These are phyloP conservation scores for Rhodotorula kratochvilovae DNA, from an alignment of 768 basidiomycete species.

Conservation along the genomic window DNA sequence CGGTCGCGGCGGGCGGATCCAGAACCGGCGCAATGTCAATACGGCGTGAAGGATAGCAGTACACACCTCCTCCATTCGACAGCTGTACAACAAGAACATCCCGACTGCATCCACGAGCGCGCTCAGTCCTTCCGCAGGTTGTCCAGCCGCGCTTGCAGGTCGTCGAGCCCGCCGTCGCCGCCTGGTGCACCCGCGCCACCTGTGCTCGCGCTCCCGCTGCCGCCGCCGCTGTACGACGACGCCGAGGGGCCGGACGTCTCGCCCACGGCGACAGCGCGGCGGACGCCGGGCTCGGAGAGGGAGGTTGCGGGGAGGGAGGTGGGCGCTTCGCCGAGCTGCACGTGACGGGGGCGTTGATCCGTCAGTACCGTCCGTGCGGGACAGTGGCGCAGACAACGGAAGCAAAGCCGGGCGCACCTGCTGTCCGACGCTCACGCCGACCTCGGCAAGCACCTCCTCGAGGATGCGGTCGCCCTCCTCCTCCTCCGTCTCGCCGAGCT, in stretches of 20 bases:
- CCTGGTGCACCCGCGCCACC: conserved; percentile 38
- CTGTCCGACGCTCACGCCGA: conserved; percentile 85
- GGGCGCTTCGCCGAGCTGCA: conserved; percentile 43
- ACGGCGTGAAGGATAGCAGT: background rate
- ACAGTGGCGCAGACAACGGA: too few species aligned
- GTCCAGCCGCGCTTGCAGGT: conserved; percentile 86
- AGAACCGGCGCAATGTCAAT: too few species aligned
- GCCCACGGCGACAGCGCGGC: conserved; percentile 80
- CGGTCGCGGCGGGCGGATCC: too few species aligned
- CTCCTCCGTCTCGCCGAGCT: conserved; percentile 84
- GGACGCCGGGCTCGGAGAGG: conserved; percentile 54
- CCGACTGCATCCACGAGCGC: background rate
- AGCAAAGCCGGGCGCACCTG: conserved; percentile 50
- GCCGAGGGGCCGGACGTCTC: conserved; percentile 51
- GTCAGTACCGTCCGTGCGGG: too few species aligned
- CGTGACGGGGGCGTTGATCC: too few species aligned
- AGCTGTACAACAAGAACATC: background rate
- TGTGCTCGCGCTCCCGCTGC: conserved; percentile 46
- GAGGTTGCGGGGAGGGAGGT: conserved; percentile 33
- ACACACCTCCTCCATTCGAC: background rate
- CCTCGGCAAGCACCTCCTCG: conserved; percentile 93
- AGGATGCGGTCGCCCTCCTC: conserved; percentile 95
- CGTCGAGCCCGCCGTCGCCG: conserved; percentile 72
- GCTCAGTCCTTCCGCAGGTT: conserved; percentile 59
- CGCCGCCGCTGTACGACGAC: conserved; percentile 51